Conservation (phyloP, 192 early-diverging fungal species). For the Tieghemiomyces parasiticus region DNA sequence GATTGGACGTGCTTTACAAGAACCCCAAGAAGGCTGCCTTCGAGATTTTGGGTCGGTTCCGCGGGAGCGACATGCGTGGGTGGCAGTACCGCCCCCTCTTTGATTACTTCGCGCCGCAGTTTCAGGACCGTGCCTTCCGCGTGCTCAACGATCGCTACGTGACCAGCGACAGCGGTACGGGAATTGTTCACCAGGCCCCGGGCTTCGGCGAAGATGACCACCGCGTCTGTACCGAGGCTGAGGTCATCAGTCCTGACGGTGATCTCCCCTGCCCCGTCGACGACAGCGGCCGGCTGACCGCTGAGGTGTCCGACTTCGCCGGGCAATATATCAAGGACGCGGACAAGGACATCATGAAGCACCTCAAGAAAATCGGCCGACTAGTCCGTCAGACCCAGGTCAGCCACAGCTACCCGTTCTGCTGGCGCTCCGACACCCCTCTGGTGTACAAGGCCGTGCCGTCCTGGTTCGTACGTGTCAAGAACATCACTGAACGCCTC, state of each 20-base stretch:
- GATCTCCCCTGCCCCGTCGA: constrained; percentile 83
- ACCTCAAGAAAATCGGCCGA: constrained; percentile 63
- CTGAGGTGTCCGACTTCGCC: constrained; percentile 57
- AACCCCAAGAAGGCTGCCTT: constrained; percentile 90
- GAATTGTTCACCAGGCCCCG: constrained; percentile 95
- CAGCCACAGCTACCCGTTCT: constrained; percentile 93
- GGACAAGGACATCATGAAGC: constrained; percentile 91
- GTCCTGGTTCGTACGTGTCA: constrained; percentile 93
- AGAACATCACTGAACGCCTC: constrained; percentile 68
- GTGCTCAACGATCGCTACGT: constrained; percentile 87
- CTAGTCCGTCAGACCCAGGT: constrained; percentile 84
- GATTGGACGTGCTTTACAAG: constrained; percentile 84
- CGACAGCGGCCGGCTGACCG: constrained; percentile 67
- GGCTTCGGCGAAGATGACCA: constrained; percentile 99
- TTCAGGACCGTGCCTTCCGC: constrained; percentile 66
- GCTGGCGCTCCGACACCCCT: constrained; percentile 95
- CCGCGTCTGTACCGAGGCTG: constrained; percentile 72
- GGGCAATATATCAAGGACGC: constrained; percentile 92
- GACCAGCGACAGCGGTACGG: constrained; percentile 85
- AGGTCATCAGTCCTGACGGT: constrained; percentile 68
- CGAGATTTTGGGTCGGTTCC: constrained; percentile 59
- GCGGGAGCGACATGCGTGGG: constrained; percentile 66
- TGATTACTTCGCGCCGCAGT: constrained; percentile 56
- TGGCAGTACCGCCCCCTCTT: constrained; percentile 86
- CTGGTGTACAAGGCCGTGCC: constrained; percentile 94